phyloP scores from a whole-genome alignment of 192 early-diverging fungal species.

The Helicostylum pulchrum region DNA sequence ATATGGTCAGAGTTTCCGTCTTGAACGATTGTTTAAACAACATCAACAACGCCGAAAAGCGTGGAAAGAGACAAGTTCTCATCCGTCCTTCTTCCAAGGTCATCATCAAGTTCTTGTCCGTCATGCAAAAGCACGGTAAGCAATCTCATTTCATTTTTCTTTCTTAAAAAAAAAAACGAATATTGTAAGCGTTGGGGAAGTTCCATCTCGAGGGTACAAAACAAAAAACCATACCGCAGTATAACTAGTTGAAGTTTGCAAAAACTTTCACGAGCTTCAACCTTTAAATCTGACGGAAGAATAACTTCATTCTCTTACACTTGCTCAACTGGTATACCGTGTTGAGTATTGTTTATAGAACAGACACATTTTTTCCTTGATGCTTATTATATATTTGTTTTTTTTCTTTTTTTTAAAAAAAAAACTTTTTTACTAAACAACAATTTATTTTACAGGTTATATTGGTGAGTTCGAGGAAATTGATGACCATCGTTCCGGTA shows the following conservation, averaged over 20 bases:
- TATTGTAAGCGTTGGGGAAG: background rate
- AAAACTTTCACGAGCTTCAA: background rate
- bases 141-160: background rate
- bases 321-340: background rate
- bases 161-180: background rate
- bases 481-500: constrained; percentile 96
- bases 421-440: constrained; percentile 1
- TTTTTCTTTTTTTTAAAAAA: background rate
- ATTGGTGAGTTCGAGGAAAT: constrained; percentile 99
- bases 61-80: constrained; percentile 96
- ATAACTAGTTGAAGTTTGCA: constrained; percentile 16
- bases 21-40: constrained; percentile 96
- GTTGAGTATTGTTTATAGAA: constrained; percentile 5
- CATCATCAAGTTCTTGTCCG: constrained; percentile 96
- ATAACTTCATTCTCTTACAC: constrained; percentile 10
- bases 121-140: constrained; percentile 98
- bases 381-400: background rate
- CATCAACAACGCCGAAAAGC: constrained; percentile 98
- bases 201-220: background rate
- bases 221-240: background rate
- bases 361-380: constrained; percentile 4
- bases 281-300: constrained; percentile 22
- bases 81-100: constrained; percentile 97
- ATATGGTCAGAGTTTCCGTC: constrained; percentile 97
- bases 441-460: constrained; percentile 62